These are phyloP conservation scores for Nicotiana knightiana DNA, from an alignment of 257 asterid genomes.

Conservation along the genomic window DNA sequence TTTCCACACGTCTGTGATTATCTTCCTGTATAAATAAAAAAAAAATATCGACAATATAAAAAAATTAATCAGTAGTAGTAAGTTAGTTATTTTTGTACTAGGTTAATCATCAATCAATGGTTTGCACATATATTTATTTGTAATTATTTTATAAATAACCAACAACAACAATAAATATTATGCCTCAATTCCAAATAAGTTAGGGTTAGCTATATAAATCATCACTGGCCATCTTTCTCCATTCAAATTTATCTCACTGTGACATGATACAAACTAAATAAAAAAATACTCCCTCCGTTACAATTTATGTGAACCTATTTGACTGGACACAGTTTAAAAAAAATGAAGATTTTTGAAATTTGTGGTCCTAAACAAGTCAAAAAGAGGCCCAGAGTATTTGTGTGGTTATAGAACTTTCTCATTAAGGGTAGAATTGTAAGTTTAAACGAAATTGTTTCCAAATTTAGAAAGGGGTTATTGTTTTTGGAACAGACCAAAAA, in stretches of 20 bases:
- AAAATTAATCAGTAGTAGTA: too few relatives aligned
- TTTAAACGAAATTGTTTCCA: too few relatives aligned
- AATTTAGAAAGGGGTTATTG: too few relatives aligned
- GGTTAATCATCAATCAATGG: neutral
- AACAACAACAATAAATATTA: neutral
- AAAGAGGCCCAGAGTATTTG: too few relatives aligned
- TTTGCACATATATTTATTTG: neutral
- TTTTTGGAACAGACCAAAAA: too few relatives aligned
- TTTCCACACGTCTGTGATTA: slow-evolving; percentile 29
- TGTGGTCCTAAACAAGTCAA: too few relatives aligned
- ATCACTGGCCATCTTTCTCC: neutral
- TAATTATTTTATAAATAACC: neutral
- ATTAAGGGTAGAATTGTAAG: too few relatives aligned
- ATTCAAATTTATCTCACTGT: neutral
- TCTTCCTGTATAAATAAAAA: slow-evolving; percentile 22
- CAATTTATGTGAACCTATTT: too few relatives aligned
- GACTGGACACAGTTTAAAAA: too few relatives aligned
- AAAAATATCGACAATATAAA: too few relatives aligned
- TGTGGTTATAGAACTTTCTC: too few relatives aligned
- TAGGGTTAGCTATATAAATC: neutral
- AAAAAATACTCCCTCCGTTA: neutral
- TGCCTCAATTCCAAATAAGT: neutral
- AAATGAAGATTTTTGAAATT: too few relatives aligned
- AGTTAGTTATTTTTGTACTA: neutral
- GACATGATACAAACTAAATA: neutral